Conservation (phyloP, 75 land plant species). For the Isoetes taiwanensis region DNA sequence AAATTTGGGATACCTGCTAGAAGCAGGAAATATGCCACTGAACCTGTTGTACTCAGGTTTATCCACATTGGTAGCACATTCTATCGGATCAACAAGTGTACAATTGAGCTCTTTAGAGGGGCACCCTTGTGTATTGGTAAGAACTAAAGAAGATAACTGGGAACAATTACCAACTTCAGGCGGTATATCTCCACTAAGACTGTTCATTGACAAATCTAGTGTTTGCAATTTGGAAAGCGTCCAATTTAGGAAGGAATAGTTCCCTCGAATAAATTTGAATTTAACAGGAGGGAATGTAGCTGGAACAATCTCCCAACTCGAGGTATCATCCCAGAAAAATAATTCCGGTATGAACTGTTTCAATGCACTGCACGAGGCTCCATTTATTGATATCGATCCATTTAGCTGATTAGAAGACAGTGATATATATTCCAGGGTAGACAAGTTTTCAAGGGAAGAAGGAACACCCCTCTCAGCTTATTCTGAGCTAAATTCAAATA, state of each 20-base stretch:
- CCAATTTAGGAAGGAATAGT: conserved; percentile 46
- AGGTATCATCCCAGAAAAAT: conserved; percentile 34
- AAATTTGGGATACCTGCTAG: neutral
- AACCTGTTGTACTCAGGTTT: conserved; percentile 24
- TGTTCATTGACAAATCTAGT: conserved; percentile 56
- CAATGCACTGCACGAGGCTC: neutral
- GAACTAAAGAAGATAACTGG: conserved; percentile 15
- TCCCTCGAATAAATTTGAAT: conserved; percentile 49
- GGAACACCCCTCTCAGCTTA: conserved; percentile 14
- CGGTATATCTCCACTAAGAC: conserved; percentile 38
- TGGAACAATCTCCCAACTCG: conserved; percentile 27
- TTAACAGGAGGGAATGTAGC: conserved; percentile 58
- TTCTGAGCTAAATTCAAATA: conserved; percentile 10
- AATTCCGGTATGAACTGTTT: neutral
- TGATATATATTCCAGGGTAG: conserved; percentile 30
- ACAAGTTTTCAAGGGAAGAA: conserved; percentile 19
- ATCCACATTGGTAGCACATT: neutral
- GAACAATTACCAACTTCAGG: conserved; percentile 21
- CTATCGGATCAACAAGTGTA: neutral
- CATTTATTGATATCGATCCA: neutral
- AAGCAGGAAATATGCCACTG: neutral
- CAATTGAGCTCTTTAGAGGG: conserved; percentile 9
- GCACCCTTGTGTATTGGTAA: neutral
- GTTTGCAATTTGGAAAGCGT: conserved; percentile 30
- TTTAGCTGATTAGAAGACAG: conserved; percentile 48